Base-by-base conservation (phyloP, 805 yeast genomes). In the Monosporozyma servazzii region DNA sequence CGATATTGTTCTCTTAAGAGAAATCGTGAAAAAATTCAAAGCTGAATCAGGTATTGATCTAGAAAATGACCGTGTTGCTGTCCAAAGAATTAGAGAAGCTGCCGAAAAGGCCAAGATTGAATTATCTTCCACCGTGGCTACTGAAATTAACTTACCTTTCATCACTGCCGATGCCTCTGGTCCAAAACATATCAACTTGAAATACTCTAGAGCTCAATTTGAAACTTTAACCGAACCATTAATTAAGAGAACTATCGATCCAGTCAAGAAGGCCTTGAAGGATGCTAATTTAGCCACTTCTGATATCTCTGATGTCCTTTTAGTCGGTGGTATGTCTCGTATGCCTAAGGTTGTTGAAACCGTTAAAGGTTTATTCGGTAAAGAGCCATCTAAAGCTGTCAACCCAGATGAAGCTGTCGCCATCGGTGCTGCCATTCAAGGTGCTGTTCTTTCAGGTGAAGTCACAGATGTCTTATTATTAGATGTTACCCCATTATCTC, bases 351-450 rank as follows among this genome's bases (percentile, higher is more conserved):
- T 86, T 57, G 74, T 86, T 51, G 80, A 75, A 54, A 77, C 84
- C 27, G 95, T 86, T 49, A 79, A 77, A 60, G 71, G 77, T 50
- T 77, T 86, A 64, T 89, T 89, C 73, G 84, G 83, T 66, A 84
- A 78, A 71, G 86, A 82, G 61, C 95, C 96, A 61, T 85, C 87
- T 66, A 88, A 86, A 76, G 82, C 91, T 50, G 96, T 89, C 63
- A 89, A 89, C 81, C 97, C 97, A 48, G 95, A 86, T 70, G 95
- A 86, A 72, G 95, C 95, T 41, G 95, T 86, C 52, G 95, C 95
- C 55, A 82, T 89, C 73, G 97, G 97, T 75, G 97, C 97, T 58
- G 96, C 96, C 53, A 90, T 89, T 63, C 97, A 89, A 76, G 97
- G 96, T 73, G 97, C 96, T 64, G 95, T 89, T 57, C 77, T 89